Conservation (phyloP, 805 yeast genomes). For the Metschnikowia kunwiensis region DNA sequence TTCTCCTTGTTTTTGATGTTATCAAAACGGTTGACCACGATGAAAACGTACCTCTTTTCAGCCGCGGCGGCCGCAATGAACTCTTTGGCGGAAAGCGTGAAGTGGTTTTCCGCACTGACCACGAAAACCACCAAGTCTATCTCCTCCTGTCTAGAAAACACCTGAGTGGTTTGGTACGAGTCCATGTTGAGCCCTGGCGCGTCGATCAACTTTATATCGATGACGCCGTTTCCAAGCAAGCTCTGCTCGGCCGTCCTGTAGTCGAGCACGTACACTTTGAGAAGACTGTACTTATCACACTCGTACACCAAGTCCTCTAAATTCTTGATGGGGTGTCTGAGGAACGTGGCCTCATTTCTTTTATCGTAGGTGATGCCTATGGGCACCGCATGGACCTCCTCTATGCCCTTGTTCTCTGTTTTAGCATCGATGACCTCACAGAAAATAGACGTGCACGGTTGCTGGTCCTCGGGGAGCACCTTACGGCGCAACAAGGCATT, state of each 20-base stretch:
- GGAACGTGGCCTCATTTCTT: slow-evolving; percentile 64
- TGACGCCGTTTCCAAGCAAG: slow-evolving; percentile 80
- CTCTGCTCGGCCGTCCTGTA: slow-evolving; percentile 63
- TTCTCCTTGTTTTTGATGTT: slow-evolving; percentile 75
- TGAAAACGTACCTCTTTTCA: slow-evolving; percentile 88
- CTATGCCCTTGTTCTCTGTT: slow-evolving; percentile 62
- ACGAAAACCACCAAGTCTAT: slow-evolving; percentile 95
- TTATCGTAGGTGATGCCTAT: slow-evolving; percentile 50
- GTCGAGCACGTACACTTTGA: slow-evolving; percentile 83
- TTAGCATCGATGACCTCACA: slow-evolving; percentile 89
- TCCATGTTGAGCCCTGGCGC: slow-evolving; percentile 97
- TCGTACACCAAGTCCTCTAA: slow-evolving; percentile 70
- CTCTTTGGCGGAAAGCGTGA: slow-evolving; percentile 91
- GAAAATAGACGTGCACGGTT: slow-evolving; percentile 95
- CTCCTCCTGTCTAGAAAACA: slow-evolving; percentile 94
- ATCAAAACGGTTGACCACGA: slow-evolving; percentile 92
- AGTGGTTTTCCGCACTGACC: slow-evolving; percentile 93
- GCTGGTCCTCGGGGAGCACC: slow-evolving; percentile 91
- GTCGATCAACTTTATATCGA: slow-evolving; percentile 89
- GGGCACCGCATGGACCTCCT: slow-evolving; percentile 91
- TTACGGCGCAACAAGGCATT: slow-evolving; percentile 78
- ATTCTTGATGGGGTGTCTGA: slow-evolving; percentile 48
- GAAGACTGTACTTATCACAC: slow-evolving; percentile 64
- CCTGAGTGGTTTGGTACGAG: slow-evolving; percentile 89
- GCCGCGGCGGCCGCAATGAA: slow-evolving; percentile 86